Evolutionary conservation across 2,329 filamentous ascomycete genomes (phyloP).

Genomic region (Monascus ruber): DNA sequence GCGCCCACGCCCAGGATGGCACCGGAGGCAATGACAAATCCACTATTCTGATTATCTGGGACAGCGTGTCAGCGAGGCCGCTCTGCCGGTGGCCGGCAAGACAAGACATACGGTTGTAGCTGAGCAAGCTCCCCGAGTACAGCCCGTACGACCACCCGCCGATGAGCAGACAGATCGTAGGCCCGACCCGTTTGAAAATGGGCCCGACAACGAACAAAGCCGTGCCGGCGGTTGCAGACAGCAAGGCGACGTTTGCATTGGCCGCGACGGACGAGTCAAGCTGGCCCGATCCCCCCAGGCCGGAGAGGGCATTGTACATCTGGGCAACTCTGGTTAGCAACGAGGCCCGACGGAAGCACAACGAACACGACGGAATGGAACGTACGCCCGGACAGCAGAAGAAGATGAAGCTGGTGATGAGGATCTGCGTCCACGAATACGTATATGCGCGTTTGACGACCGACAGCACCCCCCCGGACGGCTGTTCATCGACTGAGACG

Average conservation of each 20-base stretch:
- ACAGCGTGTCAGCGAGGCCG: too few relatives aligned
- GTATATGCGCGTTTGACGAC: conserved; percentile 22
- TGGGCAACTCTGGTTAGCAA: conserved; percentile 5
- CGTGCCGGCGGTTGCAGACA: conserved; percentile 32
- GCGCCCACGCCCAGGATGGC: conserved; percentile 37
- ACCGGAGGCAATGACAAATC: conserved; percentile 36
- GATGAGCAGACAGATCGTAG: conserved; percentile 32
- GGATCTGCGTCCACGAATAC: conserved; percentile 38
- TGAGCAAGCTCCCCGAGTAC: conserved; percentile 35
- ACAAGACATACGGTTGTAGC: conserved; percentile 27
- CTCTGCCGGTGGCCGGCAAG: too few relatives aligned
- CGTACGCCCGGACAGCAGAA: conserved; percentile 38
- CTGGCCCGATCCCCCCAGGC: conserved; percentile 37
- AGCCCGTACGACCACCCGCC: conserved; percentile 38
- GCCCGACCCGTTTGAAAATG: conserved; percentile 33
- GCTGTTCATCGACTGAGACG: too few relatives aligned
- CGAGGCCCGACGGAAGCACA: neutral
- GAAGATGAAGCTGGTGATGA: conserved; percentile 39
- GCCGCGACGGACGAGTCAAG: conserved; percentile 36
- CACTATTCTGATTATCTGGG: conserved; percentile 24
- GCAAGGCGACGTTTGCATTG: conserved; percentile 36
- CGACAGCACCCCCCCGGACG: conserved; percentile 1
- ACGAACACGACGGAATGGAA: conserved; percentile 4
- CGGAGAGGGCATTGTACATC: conserved; percentile 40
- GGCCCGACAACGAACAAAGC: conserved; percentile 36